These are phyloP conservation scores for Musa balbisiana DNA, from an alignment of 202 grass and related monocot species.

Conservation along the genomic window DNA sequence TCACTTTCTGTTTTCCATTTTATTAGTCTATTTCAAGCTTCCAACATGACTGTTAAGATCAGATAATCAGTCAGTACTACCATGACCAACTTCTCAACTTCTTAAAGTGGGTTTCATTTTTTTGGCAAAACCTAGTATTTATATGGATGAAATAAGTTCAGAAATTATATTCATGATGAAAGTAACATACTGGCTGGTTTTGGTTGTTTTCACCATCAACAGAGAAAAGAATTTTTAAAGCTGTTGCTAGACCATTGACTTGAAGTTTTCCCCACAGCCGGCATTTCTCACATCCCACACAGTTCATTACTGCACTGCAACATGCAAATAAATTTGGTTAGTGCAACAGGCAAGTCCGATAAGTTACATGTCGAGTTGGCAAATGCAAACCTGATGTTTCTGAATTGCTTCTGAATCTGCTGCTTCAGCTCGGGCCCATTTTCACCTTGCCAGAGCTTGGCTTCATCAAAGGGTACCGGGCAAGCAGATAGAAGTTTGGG, in stretches of 20 bases:
- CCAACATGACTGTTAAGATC: too few species aligned
- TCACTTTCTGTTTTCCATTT: too few species aligned
- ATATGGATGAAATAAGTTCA: background rate
- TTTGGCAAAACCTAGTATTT: too few species aligned
- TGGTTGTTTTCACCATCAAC: slow-evolving; percentile 40
- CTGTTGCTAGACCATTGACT: slow-evolving; percentile 86
- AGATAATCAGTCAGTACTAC: too few species aligned
- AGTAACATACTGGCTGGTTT: slow-evolving; percentile 52
- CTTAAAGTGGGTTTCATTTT: too few species aligned
- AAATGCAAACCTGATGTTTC: slow-evolving; percentile 71
- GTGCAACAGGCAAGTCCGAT: background rate
- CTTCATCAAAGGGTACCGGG: slow-evolving; percentile 85
- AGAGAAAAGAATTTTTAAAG: slow-evolving; percentile 88
- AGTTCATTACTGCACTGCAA: slow-evolving; percentile 79
- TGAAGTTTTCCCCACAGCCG: slow-evolving; percentile 94
- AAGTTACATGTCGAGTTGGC: slow-evolving; percentile 4
- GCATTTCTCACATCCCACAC: slow-evolving; percentile 92
- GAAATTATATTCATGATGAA: background rate
- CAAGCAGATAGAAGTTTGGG: slow-evolving; percentile 66
- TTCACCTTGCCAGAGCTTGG: slow-evolving; percentile 93
- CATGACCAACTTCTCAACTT: too few species aligned
- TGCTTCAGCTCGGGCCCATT: slow-evolving; percentile 77
- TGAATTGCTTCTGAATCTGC: slow-evolving; percentile 88
- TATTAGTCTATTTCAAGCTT: too few species aligned
- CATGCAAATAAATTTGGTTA: slow-evolving; percentile 1